Conservation (phyloP, 176 grass and related monocot genomes). For the Pontederia crassipes region DNA sequence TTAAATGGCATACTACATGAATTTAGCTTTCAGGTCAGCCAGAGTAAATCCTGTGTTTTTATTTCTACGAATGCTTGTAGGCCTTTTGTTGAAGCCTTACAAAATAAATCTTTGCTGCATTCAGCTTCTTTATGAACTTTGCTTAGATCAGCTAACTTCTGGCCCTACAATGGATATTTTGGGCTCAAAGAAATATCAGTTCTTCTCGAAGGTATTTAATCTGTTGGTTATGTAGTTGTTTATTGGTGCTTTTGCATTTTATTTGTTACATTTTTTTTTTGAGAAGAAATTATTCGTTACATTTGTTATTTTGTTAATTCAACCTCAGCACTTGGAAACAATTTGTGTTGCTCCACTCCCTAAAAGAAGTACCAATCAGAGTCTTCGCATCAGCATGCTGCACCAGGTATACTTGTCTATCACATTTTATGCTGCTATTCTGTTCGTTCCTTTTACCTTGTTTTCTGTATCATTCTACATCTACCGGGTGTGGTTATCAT, state of each 20-base stretch:
- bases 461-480: too few species aligned
- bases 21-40: conserved; percentile 87
- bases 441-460: neutral
- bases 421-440: neutral
- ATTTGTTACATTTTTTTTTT: conserved; percentile 7
- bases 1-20: conserved; percentile 74
- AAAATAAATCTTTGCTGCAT: conserved; percentile 9
- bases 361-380: conserved; percentile 58
- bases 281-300: too few species aligned
- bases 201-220: conserved; percentile 81
- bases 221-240: conserved; percentile 11
- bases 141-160: conserved; percentile 58
- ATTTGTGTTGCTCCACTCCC: conserved; percentile 69
- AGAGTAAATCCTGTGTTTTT: neutral
- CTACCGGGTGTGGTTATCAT: neutral
- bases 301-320: neutral
- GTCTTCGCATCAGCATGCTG: conserved; percentile 84
- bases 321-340: conserved; percentile 67
- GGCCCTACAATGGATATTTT: conserved; percentile 80
- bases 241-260: conserved; percentile 9
- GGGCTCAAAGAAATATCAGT: conserved; percentile 81
- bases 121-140: conserved; percentile 84
- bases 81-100: neutral
- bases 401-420: conserved; percentile 53
- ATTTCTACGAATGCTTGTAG: neutral